phyloP scores from a whole-genome alignment of 2,329 filamentous ascomycete species.

The Didymella sp. region DNA sequence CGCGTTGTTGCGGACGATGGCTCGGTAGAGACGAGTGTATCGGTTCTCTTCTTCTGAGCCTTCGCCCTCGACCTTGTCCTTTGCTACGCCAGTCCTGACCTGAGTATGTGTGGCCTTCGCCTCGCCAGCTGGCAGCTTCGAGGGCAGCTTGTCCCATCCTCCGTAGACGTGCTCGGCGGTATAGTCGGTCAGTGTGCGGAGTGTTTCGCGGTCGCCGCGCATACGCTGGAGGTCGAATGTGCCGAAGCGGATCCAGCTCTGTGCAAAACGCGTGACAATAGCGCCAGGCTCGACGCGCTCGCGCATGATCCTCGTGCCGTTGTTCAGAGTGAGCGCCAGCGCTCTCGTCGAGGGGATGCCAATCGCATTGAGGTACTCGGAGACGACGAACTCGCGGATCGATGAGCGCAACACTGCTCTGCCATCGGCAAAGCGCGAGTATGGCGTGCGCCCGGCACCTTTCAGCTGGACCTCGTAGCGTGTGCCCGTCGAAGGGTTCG shows the following conservation, averaged over 20 bases:
- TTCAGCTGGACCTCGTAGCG: constrained; percentile 94
- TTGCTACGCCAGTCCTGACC: constrained; percentile 57
- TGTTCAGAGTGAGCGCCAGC: constrained; percentile 79
- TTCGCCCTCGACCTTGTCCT: constrained; percentile 70
- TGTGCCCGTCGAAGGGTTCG: constrained; percentile 71
- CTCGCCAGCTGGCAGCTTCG: constrained; percentile 57
- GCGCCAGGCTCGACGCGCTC: constrained; percentile 88
- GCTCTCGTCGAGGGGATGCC: constrained; percentile 87
- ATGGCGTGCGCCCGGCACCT: constrained; percentile 90
- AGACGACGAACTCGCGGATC: constrained; percentile 93
- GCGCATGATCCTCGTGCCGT: constrained; percentile 71
- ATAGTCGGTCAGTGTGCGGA: constrained; percentile 79
- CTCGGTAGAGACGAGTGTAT: constrained; percentile 85
- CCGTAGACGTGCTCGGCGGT: constrained; percentile 85
- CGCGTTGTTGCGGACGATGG: constrained; percentile 85
- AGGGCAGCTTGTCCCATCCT: constrained; percentile 85
- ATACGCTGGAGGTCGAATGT: constrained; percentile 92
- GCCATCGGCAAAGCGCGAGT: constrained; percentile 94
- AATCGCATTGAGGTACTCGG: constrained; percentile 85
- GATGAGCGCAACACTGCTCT: constrained; percentile 91
- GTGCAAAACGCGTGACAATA: constrained; percentile 89
- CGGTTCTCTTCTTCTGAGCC: constrained; percentile 78
- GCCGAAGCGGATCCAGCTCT: constrained; percentile 91
- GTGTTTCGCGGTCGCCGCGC: constrained; percentile 76
- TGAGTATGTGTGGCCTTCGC: constrained; percentile 57